Percentiles rank a stretch among this genome's conserved stretches.
Evolutionary conservation across 306 rosid genomes (phyloP).

Genomic region (Begonia peltatifolia): DNA sequence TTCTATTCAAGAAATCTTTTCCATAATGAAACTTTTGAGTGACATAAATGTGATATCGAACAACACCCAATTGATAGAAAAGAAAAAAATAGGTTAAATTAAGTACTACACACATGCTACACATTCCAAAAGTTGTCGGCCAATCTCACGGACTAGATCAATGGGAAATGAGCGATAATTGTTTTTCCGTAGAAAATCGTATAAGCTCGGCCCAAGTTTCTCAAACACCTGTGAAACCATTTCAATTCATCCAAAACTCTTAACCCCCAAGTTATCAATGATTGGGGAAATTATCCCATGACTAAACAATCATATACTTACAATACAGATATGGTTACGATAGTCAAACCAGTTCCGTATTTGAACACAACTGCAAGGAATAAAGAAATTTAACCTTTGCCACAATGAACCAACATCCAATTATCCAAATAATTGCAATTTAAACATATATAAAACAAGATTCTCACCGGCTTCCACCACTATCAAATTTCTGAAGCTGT

Average conservation of each 20-base stretch:
- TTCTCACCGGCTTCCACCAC: conserved; percentile 82
- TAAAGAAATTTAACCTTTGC: conserved; percentile 66
- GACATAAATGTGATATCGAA: background rate
- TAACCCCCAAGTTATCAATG: conserved; percentile 52
- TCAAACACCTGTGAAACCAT: conserved; percentile 98
- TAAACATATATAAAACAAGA: background rate
- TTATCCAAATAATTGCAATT: conserved; percentile 1
- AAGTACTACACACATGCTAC: conserved; percentile 81
- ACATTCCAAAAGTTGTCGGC: conserved; percentile 94
- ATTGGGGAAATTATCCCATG: conserved; percentile 82
- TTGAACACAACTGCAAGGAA: conserved; percentile 99
- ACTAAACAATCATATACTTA: conserved; percentile 83
- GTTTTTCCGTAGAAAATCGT: conserved; percentile 99
- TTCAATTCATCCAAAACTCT: conserved; percentile 60
- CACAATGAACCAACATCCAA: conserved; percentile 10
- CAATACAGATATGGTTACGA: conserved; percentile 99
- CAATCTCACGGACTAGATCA: conserved; percentile 77
- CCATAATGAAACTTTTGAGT: background rate
- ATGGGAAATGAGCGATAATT: conserved; percentile 99
- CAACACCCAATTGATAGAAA: background rate
- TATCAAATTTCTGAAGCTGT: conserved; percentile 80
- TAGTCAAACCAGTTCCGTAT: conserved; percentile 99
- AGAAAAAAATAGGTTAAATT: too few species aligned
- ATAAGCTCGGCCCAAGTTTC: conserved; percentile 99
- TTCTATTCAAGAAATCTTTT: too few species aligned